A percentile compares a stretch with the other conserved stretches of the same genome.
These are phyloP conservation scores for Rhodotorula sp. DNA, from an alignment of 1,284 basidiomycete genomes.

Conservation along the genomic window DNA sequence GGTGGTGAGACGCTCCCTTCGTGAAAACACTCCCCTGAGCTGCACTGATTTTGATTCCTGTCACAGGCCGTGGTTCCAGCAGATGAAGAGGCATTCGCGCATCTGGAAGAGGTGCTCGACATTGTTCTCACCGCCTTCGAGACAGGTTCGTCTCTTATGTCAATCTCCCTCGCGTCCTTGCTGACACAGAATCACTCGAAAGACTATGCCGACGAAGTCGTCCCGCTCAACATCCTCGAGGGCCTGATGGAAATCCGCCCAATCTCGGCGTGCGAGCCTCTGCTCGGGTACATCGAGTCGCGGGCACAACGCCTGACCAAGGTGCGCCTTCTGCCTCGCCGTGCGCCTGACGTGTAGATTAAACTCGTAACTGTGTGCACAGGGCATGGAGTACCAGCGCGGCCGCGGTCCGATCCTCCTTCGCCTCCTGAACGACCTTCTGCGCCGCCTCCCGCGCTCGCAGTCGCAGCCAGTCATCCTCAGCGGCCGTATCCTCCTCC, in stretches of 20 bases:
- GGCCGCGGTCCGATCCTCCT: conserved; percentile 82
- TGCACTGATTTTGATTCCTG: not conserved
- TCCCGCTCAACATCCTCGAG: conserved; percentile 67
- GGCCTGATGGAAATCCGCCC: conserved; percentile 79
- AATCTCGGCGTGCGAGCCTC: conserved; percentile 72
- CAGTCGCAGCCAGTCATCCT: conserved; percentile 74
- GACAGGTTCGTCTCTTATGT: conserved; percentile 59
- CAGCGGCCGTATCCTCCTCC: conserved; percentile 81
- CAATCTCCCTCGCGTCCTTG: conserved; percentile 48
- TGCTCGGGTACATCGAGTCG: conserved; percentile 79
- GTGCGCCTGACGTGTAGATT: not conserved
- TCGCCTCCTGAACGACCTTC: conserved; percentile 79
- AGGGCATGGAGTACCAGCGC: conserved; percentile 74
- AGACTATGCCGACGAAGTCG: conserved; percentile 54
- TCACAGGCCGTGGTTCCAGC: conserved; percentile 17
- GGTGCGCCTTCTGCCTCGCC: conserved; percentile 32
- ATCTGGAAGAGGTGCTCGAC: conserved; percentile 58
- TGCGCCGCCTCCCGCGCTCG: conserved; percentile 78
- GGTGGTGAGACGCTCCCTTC: conserved; percentile 11
- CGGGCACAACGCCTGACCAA: conserved; percentile 66
- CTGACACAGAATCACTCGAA: no score
- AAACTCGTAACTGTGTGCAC: not conserved
- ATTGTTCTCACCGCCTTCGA: conserved; percentile 70
- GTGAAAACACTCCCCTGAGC: not conserved
- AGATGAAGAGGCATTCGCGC: conserved; percentile 2